These are phyloP conservation scores for Eustoma russellianum DNA, from an alignment of 257 asterid genomes.

Conservation along the genomic window DNA sequence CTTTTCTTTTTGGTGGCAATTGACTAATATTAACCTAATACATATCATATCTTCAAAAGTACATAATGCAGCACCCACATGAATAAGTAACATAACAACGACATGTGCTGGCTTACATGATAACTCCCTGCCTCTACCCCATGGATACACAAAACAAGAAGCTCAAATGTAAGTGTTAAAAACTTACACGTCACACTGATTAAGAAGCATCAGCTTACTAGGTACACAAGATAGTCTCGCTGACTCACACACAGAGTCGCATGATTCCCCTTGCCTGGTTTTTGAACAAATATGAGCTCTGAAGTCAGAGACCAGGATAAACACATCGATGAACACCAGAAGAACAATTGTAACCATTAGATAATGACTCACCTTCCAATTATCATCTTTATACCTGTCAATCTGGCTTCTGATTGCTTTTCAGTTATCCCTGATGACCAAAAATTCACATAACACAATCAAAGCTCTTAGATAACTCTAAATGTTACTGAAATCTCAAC, in stretches of 20 bases:
- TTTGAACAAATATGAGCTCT: conserved; percentile 16
- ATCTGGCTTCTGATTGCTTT: conserved; percentile 43
- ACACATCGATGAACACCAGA: not conserved
- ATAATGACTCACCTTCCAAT: conserved; percentile 52
- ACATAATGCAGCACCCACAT: too few relatives aligned
- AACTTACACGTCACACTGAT: conserved; percentile 76
- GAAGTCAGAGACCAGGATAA: not conserved
- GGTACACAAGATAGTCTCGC: conserved; percentile 85
- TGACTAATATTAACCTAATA: too few relatives aligned
- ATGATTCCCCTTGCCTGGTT: conserved; percentile 77
- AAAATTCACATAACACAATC: not conserved
- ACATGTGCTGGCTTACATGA: too few relatives aligned
- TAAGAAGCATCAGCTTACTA: conserved; percentile 65
- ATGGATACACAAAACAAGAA: not conserved
- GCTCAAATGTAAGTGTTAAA: conserved; percentile 3
- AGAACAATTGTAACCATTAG: not conserved
- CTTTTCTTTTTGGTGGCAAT: too few relatives aligned
- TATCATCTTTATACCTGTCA: conserved; percentile 60
- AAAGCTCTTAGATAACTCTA: not conserved
- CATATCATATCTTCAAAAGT: too few relatives aligned
- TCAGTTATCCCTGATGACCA: conserved; percentile 34
- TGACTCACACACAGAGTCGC: conserved; percentile 71
- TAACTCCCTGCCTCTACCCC: too few relatives aligned
- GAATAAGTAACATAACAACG: not conserved
- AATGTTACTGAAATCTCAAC: too few relatives aligned